Conservation (phyloP, 2,329 filamentous ascomycete species). For the Aspergillus pseudoterreus region DNA sequence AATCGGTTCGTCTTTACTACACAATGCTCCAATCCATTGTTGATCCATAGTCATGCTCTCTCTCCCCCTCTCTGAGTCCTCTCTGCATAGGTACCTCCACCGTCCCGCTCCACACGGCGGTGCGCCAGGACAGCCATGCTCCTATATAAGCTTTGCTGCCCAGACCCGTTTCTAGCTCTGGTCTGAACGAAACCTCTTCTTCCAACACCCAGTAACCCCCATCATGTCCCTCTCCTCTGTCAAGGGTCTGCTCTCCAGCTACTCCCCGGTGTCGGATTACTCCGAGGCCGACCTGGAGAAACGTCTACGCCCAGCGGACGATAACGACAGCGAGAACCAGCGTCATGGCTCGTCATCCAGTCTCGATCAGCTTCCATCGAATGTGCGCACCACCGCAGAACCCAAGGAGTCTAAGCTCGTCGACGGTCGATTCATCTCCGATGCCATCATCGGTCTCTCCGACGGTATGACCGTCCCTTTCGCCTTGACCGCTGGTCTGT, state of each 20-base stretch:
- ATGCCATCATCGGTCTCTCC: slow-evolving; percentile 71
- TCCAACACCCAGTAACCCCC: no score
- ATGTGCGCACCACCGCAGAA: slow-evolving; percentile 11
- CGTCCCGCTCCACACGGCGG: no score
- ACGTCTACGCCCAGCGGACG: slow-evolving; percentile 15
- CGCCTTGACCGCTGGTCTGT: slow-evolving; percentile 69
- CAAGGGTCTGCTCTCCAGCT: slow-evolving; percentile 28
- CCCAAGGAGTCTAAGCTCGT: slow-evolving; percentile 26
- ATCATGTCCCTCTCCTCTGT: slow-evolving; percentile 29
- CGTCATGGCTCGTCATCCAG: slow-evolving; percentile 4
- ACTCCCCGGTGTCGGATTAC: slow-evolving; percentile 20
- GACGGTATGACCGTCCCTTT: slow-evolving; percentile 79
- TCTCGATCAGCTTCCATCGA: slow-evolving; percentile 13
- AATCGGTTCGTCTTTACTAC: no score
- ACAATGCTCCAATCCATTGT: no score
- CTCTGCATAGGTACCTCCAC: no score
- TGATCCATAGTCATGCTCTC: no score
- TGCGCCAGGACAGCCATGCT: no score
- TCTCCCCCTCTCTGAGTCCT: no score
- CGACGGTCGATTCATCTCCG: slow-evolving; percentile 41
- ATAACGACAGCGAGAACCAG: slow-evolving; percentile 10
- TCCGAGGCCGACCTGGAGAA: slow-evolving; percentile 26
- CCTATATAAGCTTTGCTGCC: not conserved
- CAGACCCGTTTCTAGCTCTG: not conserved
- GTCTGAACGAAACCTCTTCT: not conserved